phyloP scores from a whole-genome alignment of 306 rosid genomes.

The Inga leiocalycina region DNA sequence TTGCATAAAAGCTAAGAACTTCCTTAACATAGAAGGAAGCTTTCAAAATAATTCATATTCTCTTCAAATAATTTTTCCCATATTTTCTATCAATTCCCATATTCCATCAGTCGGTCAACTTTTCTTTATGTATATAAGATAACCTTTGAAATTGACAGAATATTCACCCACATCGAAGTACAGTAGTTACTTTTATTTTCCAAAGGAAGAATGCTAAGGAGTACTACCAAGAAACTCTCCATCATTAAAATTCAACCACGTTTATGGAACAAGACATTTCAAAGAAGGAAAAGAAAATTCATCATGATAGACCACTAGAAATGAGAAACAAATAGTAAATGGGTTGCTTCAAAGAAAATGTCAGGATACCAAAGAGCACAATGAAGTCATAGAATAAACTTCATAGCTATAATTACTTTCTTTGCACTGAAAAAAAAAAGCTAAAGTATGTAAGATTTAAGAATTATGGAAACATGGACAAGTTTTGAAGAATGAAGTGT shows the following conservation, averaged over 20 bases:
- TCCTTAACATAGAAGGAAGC: no score
- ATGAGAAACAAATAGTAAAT: neutral
- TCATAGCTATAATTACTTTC: neutral
- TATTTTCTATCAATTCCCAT: no score
- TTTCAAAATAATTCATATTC: no score
- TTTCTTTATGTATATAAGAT: neutral
- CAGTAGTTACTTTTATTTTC: neutral
- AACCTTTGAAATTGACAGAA: conserved; percentile 11
- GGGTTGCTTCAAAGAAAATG: neutral
- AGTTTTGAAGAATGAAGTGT: neutral
- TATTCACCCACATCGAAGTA: neutral
- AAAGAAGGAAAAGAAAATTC: neutral
- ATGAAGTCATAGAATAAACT: conserved; percentile 7
- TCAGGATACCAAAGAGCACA: neutral
- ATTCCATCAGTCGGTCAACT: neutral
- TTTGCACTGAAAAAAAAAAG: neutral
- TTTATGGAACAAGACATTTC: neutral
- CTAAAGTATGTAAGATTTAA: no score
- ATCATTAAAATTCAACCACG: conserved; percentile 21
- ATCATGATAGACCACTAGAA: neutral
- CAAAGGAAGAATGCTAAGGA: neutral
- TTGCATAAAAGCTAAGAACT: no score
- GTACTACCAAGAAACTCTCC: neutral
- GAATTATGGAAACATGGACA: neutral
- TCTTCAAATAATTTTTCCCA: no score